Evolutionary conservation across 371 early-diverging fungal genomes (phyloP).

Genomic region (Mortierella sp.): DNA sequence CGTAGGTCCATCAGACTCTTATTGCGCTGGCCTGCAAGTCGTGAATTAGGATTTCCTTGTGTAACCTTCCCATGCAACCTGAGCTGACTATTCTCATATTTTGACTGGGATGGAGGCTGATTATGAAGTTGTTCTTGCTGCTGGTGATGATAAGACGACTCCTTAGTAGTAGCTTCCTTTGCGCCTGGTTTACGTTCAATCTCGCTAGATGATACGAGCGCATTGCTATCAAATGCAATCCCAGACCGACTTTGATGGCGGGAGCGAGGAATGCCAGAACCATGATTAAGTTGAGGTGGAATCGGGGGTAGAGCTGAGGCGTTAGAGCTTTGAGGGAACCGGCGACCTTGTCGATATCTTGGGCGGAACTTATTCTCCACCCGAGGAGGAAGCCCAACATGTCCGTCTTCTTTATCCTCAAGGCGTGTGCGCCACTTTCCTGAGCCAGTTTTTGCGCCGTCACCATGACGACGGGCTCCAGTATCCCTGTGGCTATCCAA

Average conservation of each 20-base stretch:
- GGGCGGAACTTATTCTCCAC: slow-evolving; percentile 54
- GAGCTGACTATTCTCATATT: slow-evolving; percentile 42
- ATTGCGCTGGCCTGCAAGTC: slow-evolving; percentile 48
- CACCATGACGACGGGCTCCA: not conserved
- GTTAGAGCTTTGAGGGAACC: slow-evolving; percentile 9
- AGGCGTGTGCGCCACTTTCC: slow-evolving; percentile 26
- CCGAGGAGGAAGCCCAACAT: slow-evolving; percentile 47
- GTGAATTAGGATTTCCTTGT: slow-evolving; percentile 3
- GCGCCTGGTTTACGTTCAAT: not conserved
- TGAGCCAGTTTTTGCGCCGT: slow-evolving; percentile 11
- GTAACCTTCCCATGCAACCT: slow-evolving; percentile 15
- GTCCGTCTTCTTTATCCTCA: slow-evolving; percentile 35
- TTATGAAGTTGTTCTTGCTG: slow-evolving; percentile 13
- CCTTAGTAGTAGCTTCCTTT: not conserved
- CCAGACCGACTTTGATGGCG: slow-evolving; percentile 51
- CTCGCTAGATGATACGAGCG: not conserved
- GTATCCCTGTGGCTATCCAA: slow-evolving; percentile 23
- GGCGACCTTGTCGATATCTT: slow-evolving; percentile 43
- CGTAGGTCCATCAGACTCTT: slow-evolving; percentile 51
- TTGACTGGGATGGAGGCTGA: not conserved
- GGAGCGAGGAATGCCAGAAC: slow-evolving; percentile 27
- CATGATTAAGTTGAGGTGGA: slow-evolving; percentile 19
- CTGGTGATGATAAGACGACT: not conserved
- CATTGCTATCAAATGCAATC: slow-evolving; percentile 23
- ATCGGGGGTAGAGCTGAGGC: slow-evolving; percentile 26